Base-by-base conservation (phyloP, 2,329 filamentous ascomycete genomes). In the Aquanectria penicillioides region DNA sequence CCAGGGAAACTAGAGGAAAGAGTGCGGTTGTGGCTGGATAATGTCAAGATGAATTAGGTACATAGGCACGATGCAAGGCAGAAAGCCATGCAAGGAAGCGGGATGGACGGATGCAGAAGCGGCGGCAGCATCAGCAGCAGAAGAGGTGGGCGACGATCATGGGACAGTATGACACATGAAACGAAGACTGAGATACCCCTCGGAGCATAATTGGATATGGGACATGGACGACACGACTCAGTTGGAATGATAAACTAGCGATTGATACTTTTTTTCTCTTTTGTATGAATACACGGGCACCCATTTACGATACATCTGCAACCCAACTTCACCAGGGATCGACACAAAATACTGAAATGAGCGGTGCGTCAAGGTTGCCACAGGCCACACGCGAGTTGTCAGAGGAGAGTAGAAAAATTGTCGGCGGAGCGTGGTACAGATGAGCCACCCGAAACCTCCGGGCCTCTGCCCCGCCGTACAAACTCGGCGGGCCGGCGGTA, bases 11-110 rank as follows among this genome's bases (percentile, higher is more conserved):
- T 69, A 3, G 46, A 66, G 12, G 67, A 69, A 12, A 68, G 61
- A 17, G 67, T 69, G 12, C 22, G 41, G 13, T 61, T 49, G 36
- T 69, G 67, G 67, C 31, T 69, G 57, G 52, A 58, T n/a, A 66
- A 68, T 29, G 54, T 69, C 22, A 26, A 65, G 26, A 31, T 57
- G 12, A 44, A 17, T 23, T 28, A 61, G 8, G 52, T 22, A 26
- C 37, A 46, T 38, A 23, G 25, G 33, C 36, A 43, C 47, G 20
- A 36, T 17, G 51, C 50, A 55, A 48, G 61, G 15, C 41, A 33
- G 33, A 11, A 17, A 25, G 28, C 26, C 41, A 44, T 34, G 59
- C 13, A 54, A 41, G 22, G 36, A 48, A 20, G 15, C 7, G 36
- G 25, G 40, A 55, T 38, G 50, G 52, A 64, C 58, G 52, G 29